A percentile compares a stretch with the other conserved stretches of the same genome.
phyloP scores from a whole-genome alignment of 257 asterid genomes.

The Solanum rostratum region DNA sequence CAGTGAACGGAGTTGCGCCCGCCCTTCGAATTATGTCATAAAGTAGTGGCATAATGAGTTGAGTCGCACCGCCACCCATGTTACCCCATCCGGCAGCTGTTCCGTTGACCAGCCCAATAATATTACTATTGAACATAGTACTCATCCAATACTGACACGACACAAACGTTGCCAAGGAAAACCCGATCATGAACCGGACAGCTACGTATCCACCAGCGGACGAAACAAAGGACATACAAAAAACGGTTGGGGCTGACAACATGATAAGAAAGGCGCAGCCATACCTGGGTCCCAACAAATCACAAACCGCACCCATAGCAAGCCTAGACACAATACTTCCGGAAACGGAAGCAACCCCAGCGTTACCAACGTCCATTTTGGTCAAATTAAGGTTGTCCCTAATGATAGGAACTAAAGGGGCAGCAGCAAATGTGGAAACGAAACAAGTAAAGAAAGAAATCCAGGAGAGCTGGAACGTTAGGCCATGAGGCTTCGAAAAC shows the following conservation, averaged over 20 bases:
- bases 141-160: constrained; percentile 59
- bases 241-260: constrained; percentile 46
- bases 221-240: constrained; percentile 40
- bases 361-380: constrained; percentile 41
- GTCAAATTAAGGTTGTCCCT: constrained; percentile 43
- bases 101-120: constrained; percentile 45
- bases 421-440: constrained; percentile 52
- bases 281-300: constrained; percentile 34
- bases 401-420: constrained; percentile 57
- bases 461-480: constrained; percentile 57
- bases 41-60: constrained; percentile 50
- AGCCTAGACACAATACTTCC: constrained; percentile 56
- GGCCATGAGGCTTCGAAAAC: constrained; percentile 47
- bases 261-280: constrained; percentile 47
- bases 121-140: constrained; percentile 37
- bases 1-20: constrained; percentile 42
- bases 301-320: constrained; percentile 49
- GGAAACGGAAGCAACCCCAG: constrained; percentile 53
- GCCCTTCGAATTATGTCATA: constrained; percentile 23
- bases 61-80: constrained; percentile 73
- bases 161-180: constrained; percentile 56
- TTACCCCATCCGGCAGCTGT: constrained; percentile 70
- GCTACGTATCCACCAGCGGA: constrained; percentile 29
- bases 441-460: constrained; percentile 53
- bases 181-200: constrained; percentile 56